Conservation (phyloP, 306 rosid genomes). For the Pueraria montana region DNA sequence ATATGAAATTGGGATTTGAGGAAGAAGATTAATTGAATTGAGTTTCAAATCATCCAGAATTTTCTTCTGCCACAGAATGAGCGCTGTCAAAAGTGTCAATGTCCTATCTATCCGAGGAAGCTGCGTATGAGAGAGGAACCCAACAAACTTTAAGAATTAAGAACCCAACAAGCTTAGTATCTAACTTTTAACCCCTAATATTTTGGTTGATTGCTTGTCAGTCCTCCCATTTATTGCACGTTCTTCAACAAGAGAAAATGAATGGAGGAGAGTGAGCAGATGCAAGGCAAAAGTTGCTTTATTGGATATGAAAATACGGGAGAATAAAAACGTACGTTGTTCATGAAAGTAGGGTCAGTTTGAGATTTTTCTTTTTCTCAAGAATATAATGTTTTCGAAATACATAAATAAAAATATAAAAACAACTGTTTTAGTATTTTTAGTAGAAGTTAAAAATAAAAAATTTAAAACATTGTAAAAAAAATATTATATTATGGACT, state of each 20-base stretch:
- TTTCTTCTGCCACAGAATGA: not conserved
- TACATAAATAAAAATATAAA: not conserved
- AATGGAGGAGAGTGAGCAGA: not conserved
- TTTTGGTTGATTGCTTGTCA: too few species aligned
- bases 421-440: not conserved
- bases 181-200: not conserved
- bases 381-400: not conserved
- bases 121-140: not conserved
- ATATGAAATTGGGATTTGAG: conserved; percentile 1
- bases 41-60: not conserved
- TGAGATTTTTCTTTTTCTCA: not conserved
- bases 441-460: not conserved
- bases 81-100: not conserved
- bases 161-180: too few species aligned
- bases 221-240: too few species aligned
- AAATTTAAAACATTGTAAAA: not conserved
- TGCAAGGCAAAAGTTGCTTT: not conserved
- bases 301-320: not conserved
- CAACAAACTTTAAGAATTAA: not conserved
- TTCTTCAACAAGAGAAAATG: not conserved
- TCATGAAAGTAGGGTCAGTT: not conserved
- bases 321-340: not conserved
- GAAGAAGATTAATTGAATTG: not conserved
- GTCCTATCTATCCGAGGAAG: not conserved
- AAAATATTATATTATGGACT: not conserved